These are phyloP conservation scores for Exophiala spinifera DNA, from an alignment of 2,329 filamentous ascomycete genomes.

Conservation along the genomic window DNA sequence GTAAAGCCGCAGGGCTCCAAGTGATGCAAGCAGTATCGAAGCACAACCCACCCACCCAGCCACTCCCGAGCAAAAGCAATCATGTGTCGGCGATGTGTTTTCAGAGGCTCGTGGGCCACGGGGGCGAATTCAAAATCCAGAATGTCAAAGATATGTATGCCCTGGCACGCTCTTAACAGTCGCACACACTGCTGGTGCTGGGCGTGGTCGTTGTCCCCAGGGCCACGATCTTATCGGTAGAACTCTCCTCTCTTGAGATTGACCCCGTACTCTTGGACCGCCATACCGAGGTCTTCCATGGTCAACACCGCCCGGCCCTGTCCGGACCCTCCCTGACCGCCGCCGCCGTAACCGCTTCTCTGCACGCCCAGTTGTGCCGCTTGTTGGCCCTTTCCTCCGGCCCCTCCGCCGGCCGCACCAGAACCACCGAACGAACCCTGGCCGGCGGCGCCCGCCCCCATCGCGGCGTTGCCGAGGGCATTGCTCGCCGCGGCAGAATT, in stretches of 20 bases:
- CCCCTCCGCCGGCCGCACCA: constrained; percentile 35
- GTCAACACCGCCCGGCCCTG: constrained; percentile 92
- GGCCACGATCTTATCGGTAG: constrained; percentile 63
- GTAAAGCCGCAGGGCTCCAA: not conserved
- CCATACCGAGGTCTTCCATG: constrained; percentile 98
- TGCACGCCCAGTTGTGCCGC: constrained; percentile 65
- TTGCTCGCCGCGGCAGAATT: constrained; percentile 85
- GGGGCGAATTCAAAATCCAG: not conserved
- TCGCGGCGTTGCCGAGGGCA: constrained; percentile 71
- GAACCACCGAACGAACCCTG: constrained; percentile 28
- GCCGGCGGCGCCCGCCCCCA: constrained; percentile 55
- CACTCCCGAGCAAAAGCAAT: not conserved
- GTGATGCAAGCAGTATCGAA: not conserved
- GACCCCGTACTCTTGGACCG: constrained; percentile 93
- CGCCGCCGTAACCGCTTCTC: constrained; percentile 77
- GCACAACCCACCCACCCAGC: not conserved
- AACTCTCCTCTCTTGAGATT: constrained; percentile 98
- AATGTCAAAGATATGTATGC: not conserved
- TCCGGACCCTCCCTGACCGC: constrained; percentile 74
- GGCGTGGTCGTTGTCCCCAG: too few species aligned
- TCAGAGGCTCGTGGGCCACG: not conserved
- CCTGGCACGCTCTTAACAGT: too few species aligned
- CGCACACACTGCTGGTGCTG: not conserved
- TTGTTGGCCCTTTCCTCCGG: constrained; percentile 49
- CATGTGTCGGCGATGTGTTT: not conserved